phyloP scores from a whole-genome alignment of 495 filamentous ascomycete genomes.

The Darksidea phi region DNA sequence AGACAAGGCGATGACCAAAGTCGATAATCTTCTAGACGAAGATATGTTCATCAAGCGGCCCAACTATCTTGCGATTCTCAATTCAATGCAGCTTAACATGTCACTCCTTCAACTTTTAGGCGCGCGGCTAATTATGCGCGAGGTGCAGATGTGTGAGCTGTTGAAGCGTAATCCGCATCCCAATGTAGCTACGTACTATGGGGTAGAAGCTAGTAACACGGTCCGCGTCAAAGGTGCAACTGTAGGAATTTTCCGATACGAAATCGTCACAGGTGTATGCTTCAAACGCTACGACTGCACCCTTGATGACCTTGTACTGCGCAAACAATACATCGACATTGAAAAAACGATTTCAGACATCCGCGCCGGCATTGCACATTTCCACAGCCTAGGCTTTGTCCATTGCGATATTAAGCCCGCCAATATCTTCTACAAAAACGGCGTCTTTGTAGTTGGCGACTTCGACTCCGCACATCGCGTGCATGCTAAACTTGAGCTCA shows the following conservation, averaged over 20 bases:
- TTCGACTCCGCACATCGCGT: not conserved
- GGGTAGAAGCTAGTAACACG: not conserved
- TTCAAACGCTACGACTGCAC: slow-evolving; percentile 10
- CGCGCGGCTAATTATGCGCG: too few relatives aligned
- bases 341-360: not conserved
- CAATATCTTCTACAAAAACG: slow-evolving; percentile 1
- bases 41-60: too few relatives aligned
- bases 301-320: not conserved
- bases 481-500: not conserved
- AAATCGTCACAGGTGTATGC: not conserved
- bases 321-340: not conserved
- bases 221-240: too few relatives aligned
- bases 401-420: slow-evolving; percentile 14
- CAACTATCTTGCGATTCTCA: too few relatives aligned
- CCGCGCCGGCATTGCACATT: not conserved
- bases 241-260: too few relatives aligned
- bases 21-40: too few relatives aligned
- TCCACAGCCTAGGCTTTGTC: not conserved
- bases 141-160: slow-evolving; percentile 1
- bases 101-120: too few relatives aligned
- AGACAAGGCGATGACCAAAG: too few relatives aligned
- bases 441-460: slow-evolving; percentile 4
- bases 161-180: not conserved
- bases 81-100: too few relatives aligned
- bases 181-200: not conserved